Base-by-base conservation (phyloP, 148 eudicot genomes). In the Nepenthes gracilis region DNA sequence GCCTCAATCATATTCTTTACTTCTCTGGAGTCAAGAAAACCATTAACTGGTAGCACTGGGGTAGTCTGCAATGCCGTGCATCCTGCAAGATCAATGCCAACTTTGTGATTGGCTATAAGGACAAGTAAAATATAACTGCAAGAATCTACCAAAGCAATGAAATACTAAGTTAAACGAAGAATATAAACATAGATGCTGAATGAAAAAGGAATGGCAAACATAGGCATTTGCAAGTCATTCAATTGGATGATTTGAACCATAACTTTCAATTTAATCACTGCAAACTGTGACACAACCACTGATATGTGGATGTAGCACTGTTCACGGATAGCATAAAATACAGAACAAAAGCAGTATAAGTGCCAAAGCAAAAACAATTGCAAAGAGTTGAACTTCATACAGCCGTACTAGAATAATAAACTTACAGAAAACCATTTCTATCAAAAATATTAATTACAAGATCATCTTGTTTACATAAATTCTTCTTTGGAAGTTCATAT, bases 1-100 rank as follows among this genome's bases (percentile, higher is more conserved):
- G 72, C 75, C 74, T 83, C 77, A 65, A 93, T 82, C 56, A 69
- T 50, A 69, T 64, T 70, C 76, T 78, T 81, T 23, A 84, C 89
- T 78, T 83, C 95, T 35, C 67, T 70, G 64, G 76, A 78, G 66
- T 78, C 78, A 37, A 60, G 73, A 70, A 86, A 81, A 66, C 81
- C 84, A 59, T 67, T 61, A 59, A 47, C 69, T 63, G 87, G 71
- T 62, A 67, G 80, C 65, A 68, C 68, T 8, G 90, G 80, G 73
- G 86, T 84, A 68, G 81, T 60, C 45, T 75, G 84, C 54, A 79
- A 66, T 67, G 74, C 72, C 43, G 62, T 34, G 37, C 81, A 76
- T 56, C 97, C 99, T 93, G 74, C 57, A 70, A 57, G 35, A 49
- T 64, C 54, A 7, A 43, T 55, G 11, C 51, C 57, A 71, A 62